A percentile compares a stretch with the other conserved stretches of the same genome.
phyloP scores from a whole-genome alignment of 768 basidiomycete species.

The Tricholoma furcatifolium region DNA sequence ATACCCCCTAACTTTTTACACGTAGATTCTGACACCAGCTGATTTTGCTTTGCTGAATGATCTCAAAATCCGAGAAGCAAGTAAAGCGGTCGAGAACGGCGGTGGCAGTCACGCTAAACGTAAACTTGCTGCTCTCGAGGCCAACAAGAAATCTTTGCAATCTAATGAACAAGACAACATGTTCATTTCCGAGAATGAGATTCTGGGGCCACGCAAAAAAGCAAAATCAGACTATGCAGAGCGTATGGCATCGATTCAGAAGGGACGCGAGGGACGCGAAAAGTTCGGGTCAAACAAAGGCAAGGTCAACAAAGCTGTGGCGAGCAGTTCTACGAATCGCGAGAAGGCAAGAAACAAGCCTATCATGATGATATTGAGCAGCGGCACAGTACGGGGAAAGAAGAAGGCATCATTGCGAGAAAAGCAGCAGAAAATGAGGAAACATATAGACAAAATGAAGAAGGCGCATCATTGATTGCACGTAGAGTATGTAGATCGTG shows the following conservation, averaged over 20 bases:
- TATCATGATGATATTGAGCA: slow-evolving; percentile 89
- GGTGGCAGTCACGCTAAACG: slow-evolving; percentile 82
- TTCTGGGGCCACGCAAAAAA: slow-evolving; percentile 93
- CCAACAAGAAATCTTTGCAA: slow-evolving; percentile 56
- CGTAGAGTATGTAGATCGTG: not conserved
- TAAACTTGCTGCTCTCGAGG: slow-evolving; percentile 81
- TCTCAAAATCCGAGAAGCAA: slow-evolving; percentile 77
- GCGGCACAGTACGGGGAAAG: slow-evolving; percentile 74
- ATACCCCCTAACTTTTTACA: not conserved
- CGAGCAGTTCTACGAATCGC: slow-evolving; percentile 86
- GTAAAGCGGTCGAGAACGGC: slow-evolving; percentile 63
- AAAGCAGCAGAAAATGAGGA: slow-evolving; percentile 76
- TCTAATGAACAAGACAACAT: slow-evolving; percentile 45
- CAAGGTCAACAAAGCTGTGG: slow-evolving; percentile 82
- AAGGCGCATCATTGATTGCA: slow-evolving; percentile 35
- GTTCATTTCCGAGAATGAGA: slow-evolving; percentile 88
- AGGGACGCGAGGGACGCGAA: slow-evolving; percentile 92
- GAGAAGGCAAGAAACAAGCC: slow-evolving; percentile 95
- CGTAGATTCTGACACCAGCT: slow-evolving; percentile 94
- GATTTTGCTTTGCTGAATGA: slow-evolving; percentile 93
- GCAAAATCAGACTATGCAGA: slow-evolving; percentile 92
- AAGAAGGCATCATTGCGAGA: slow-evolving; percentile 80
- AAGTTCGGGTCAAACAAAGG: slow-evolving; percentile 90
- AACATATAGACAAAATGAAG: slow-evolving; percentile 73
- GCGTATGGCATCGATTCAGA: slow-evolving; percentile 86